phyloP scores from a whole-genome alignment of 345 rosid species.

The Corchorus olitorius region DNA sequence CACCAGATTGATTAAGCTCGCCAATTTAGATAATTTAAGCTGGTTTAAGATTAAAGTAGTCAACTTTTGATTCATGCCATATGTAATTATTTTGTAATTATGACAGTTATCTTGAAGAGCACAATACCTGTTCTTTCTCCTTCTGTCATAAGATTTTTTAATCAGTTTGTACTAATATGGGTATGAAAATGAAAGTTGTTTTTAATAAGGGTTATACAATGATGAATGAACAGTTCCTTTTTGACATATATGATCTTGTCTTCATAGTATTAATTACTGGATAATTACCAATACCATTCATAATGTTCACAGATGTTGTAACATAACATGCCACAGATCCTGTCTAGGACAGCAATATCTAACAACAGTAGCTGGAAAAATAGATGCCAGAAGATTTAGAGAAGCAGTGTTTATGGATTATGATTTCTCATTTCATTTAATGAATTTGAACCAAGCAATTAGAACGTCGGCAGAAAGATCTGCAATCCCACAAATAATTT shows the following conservation, averaged over 20 bases:
- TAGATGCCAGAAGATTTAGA: neutral
- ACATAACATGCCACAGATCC: neutral
- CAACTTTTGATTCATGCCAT: conserved; percentile 8
- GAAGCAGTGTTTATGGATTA: neutral
- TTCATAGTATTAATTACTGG: neutral
- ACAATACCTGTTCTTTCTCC: neutral
- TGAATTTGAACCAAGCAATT: conserved; percentile 1
- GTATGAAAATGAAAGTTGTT: neutral
- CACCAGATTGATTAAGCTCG: conserved; percentile 3
- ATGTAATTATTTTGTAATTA: neutral
- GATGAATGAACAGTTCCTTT: no score
- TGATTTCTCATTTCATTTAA: neutral
- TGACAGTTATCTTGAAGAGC: conserved; percentile 2
- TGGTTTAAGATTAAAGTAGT: neutral
- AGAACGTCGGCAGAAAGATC: neutral
- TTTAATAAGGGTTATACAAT: neutral
- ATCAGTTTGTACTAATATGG: neutral
- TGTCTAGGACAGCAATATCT: neutral
- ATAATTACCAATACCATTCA: neutral
- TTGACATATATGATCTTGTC: neutral
- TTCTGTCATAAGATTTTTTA: neutral
- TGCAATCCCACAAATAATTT: neutral
- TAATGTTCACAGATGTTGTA: neutral
- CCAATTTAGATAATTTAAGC: conserved; percentile 8
- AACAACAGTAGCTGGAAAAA: neutral